Evolutionary conservation across 148 eudicot species (phyloP), one percentile per base, ranked within the genome.

Genomic region (Salicornia ramosissima): DNA sequence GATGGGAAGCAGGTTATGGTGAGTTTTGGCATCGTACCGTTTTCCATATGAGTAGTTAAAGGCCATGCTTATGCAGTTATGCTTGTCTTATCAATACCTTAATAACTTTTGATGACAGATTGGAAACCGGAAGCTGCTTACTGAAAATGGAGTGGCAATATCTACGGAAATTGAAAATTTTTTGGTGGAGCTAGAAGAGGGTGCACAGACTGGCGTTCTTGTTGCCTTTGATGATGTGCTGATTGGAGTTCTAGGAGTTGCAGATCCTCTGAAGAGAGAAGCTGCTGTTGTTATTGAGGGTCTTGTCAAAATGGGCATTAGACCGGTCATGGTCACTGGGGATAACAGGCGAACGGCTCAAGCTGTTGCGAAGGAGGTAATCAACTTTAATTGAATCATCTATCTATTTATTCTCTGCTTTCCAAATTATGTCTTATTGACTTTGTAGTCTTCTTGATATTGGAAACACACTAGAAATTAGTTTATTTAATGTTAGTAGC

Each of bases 251-350:
- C 60, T 94, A 36, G 98, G 98, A 25, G 80, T 94, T 56, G 97
- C 98, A 69, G 98, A 94, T 80, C 96, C 97, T 64, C 71, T 94
- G 22, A 94, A 94, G 84, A 88, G 97, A 82, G 98, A 94, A 84
- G 98, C 98, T 73, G 81, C 87, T 69, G 85, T 94, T n/a, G 98
- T 94, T 64, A 73, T 94, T 3, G 90, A 94, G 72, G 97, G 98
- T 76, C 97, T 94, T 45, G 71, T 9, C 71, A 94, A 94, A 81
- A 94, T 94, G 96, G 98, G 98, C 49, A 85, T 94, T 53, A 80
- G 68, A 71, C 83, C 97, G 67, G 84, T 94, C 55, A 94, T 94
- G 98, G 98, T 94, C 65, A 94, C 98, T 8, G 98, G 98, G 79
- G 98, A 94, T 79, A 94, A 94, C 68, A 78, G 91, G 92, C 86